Base-by-base conservation (phyloP, 768 basidiomycete genomes). In the Filobasidium wieringae region DNA sequence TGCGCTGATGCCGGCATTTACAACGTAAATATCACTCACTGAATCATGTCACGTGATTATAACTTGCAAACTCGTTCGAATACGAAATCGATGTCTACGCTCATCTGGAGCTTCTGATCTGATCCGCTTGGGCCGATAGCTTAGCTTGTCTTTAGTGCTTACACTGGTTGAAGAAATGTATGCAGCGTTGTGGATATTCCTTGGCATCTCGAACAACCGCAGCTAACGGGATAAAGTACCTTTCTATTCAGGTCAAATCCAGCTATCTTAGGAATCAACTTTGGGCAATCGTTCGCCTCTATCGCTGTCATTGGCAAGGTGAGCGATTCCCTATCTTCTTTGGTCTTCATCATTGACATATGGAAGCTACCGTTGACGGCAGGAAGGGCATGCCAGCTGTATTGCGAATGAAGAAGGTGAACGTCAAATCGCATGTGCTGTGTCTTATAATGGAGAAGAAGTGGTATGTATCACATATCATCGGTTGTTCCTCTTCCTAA, bases 321-420 rank as follows among this genome's bases (percentile, higher is more conserved):
- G 49, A 26, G 17, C 53, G 49, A 37, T 56, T 51, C 32, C 52
- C 33, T 26, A 22, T 32, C 55, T 26, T 37, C 29, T 2, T 8
- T 34, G 11, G 12, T 49, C 8, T 11, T 33, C 15, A 19, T 43
- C 14, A 12, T n/a, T 26, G 43, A 47, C 22, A 4, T 47, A 7
- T 47, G 22, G 43, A 24, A 22, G n/a, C n/a, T n/a, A n/a, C n/a
- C 7, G 43, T 22, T 22, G 22, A 34, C 22, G 56, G 30, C 62
- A 92, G 89, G 90, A 95, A 75, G 88, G 88, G 12, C 78, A 86
- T 30, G 85, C 92, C 40, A 88, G 91, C 69, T 93, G 88, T 71
- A 96, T 97, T 60, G 95, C 92, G 5, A 97, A 96, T 72, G 92
- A 97, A 71, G 93, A 97, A 71, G 93, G 95, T 30, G 93, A 96